phyloP scores from a whole-genome alignment of 805 yeast species.

The Metschnikowia santaceciliae region DNA sequence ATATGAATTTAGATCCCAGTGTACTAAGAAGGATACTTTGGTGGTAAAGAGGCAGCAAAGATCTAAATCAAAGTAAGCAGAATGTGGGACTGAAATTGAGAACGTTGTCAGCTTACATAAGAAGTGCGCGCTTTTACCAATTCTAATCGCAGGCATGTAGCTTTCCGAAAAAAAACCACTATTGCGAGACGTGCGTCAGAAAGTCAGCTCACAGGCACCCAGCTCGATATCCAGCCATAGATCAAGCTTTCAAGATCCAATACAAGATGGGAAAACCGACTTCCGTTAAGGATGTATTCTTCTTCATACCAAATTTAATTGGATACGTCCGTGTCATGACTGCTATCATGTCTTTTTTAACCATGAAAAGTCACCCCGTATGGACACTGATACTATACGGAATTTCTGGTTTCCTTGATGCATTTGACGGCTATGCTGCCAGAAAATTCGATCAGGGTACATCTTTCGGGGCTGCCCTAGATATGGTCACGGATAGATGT shows the following conservation, averaged over 20 bases:
- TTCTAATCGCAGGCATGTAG: background rate
- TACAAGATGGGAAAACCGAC: background rate
- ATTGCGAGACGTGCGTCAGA: background rate
- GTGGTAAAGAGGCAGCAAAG: background rate
- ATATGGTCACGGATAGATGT: conserved; percentile 98
- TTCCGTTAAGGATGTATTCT: conserved; percentile 49
- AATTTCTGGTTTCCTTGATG: conserved; percentile 87
- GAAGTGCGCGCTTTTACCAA: conserved; percentile 5
- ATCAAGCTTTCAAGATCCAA: background rate
- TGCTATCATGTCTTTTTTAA: conserved; percentile 71
- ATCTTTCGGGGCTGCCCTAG: conserved; percentile 91
- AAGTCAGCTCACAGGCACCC: background rate
- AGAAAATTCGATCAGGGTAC: conserved; percentile 85
- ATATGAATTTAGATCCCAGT: background rate
- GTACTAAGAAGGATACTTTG: too few species aligned
- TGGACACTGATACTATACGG: conserved; percentile 75
- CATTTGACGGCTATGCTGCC: conserved; percentile 95
- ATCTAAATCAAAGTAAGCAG: background rate
- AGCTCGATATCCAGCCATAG: background rate
- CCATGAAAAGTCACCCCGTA: conserved; percentile 82
- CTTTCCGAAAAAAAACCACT: conserved; percentile 3
- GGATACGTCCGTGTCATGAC: conserved; percentile 84
- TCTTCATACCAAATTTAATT: conserved; percentile 85
- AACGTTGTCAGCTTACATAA: conserved; percentile 1
- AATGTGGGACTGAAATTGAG: background rate